Conservation (phyloP, 1,284 basidiomycete genomes). For the Entoloma clypeatum region DNA sequence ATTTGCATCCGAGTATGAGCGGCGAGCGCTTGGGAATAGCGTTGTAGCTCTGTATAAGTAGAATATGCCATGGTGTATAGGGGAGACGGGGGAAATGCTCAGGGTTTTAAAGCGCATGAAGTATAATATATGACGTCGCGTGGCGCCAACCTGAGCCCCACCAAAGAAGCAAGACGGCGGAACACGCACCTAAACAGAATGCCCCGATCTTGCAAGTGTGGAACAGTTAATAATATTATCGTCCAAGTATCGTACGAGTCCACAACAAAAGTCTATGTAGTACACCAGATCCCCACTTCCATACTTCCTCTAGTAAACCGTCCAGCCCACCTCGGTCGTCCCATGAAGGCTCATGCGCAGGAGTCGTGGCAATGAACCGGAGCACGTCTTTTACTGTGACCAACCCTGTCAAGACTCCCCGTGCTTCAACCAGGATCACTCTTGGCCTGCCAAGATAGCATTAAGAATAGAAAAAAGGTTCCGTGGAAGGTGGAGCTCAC, state of each 20-base stretch:
- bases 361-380: conserved; percentile 66
- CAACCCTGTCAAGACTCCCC: conserved; percentile 80
- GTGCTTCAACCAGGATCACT: conserved; percentile 88
- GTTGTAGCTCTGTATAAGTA: conserved; percentile 25
- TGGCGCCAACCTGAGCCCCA: conserved; percentile 6
- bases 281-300: conserved; percentile 48
- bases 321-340: conserved; percentile 61
- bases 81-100: background rate
- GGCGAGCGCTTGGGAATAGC: conserved; percentile 45
- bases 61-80: conserved; percentile 24
- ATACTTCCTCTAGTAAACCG: conserved; percentile 56
- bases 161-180: conserved; percentile 6
- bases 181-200: too few relatives aligned
- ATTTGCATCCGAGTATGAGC: conserved; percentile 47
- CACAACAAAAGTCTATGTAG: conserved; percentile 36
- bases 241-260: conserved; percentile 37
- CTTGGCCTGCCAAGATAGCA: conserved; percentile 65
- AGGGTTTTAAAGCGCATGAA: conserved; percentile 2
- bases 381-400: conserved; percentile 97
- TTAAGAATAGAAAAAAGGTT: conserved; percentile 9
- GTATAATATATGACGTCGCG: conserved; percentile 10
- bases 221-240: conserved; percentile 27
- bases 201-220: background rate
- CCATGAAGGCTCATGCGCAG: conserved; percentile 50
- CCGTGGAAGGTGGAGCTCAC: conserved; percentile 45